Evolutionary conservation across 164 flowering plant species (phyloP).

Genomic region (Platanus orientalis): DNA sequence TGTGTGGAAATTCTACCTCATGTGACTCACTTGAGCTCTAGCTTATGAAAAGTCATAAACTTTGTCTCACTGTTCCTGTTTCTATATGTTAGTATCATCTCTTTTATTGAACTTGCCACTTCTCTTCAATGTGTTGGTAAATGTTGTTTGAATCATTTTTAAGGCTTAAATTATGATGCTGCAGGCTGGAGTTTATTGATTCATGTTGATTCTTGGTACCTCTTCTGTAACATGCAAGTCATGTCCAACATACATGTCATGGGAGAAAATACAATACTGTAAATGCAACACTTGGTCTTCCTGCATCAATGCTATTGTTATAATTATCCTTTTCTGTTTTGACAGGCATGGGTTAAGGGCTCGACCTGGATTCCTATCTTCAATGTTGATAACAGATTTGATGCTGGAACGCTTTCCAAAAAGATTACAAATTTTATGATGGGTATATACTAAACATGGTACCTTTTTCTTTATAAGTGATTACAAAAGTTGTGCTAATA

Average conservation of each 20-base stretch:
- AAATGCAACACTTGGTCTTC: too few relatives aligned
- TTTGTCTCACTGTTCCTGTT: neutral
- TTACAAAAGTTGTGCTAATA: neutral
- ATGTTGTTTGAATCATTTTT: neutral
- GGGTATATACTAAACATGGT: constrained; percentile 47
- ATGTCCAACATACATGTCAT: too few relatives aligned
- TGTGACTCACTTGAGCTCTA: neutral
- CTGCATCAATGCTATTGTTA: too few relatives aligned
- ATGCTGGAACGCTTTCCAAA: constrained; percentile 58
- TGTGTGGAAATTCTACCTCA: neutral
- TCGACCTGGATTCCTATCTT: constrained; percentile 92
- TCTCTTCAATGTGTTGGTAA: neutral
- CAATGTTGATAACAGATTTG: constrained; percentile 61
- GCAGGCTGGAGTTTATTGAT: neutral
- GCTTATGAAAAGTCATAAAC: neutral
- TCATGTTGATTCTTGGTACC: neutral
- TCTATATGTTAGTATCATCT: neutral
- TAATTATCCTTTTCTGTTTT: constrained; percentile 7
- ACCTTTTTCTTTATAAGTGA: constrained; percentile 9
- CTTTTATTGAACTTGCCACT: neutral
- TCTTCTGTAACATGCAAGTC: neutral
- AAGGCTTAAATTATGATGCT: constrained; percentile 2
- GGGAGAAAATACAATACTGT: too few relatives aligned
- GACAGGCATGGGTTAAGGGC: constrained; percentile 94
- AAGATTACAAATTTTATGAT: constrained; percentile 70